Percentiles rank a stretch among this genome's conserved stretches.
Conservation (phyloP, 2,329 filamentous ascomycete genomes). For the Ophiostoma australiae region DNA sequence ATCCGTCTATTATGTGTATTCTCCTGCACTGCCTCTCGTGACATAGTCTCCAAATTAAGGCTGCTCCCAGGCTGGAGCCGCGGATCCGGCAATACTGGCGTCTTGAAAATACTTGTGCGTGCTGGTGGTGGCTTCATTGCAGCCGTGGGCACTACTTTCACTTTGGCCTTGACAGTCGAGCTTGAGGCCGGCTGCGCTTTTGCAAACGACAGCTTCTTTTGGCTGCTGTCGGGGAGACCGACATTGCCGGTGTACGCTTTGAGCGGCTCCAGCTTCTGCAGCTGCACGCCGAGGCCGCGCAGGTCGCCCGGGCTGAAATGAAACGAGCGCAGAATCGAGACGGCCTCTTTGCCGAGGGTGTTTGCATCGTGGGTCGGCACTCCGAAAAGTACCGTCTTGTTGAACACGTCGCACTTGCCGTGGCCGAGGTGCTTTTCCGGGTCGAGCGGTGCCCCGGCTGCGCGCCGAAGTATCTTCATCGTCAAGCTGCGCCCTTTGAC, state of each 20-base stretch:
- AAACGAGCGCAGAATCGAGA: slow-evolving; percentile 77
- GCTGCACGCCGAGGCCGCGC: slow-evolving; percentile 85
- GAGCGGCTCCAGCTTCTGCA: slow-evolving; percentile 83
- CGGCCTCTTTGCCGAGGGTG: slow-evolving; percentile 70
- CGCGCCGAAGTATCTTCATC: slow-evolving; percentile 89
- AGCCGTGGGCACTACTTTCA: background rate
- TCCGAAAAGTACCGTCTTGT: slow-evolving; percentile 78
- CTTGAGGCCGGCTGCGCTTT: background rate
- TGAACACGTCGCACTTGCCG: slow-evolving; percentile 90
- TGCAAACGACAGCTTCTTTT: slow-evolving; percentile 72
- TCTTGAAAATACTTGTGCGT: slow-evolving; percentile 18
- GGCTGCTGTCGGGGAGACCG: slow-evolving; percentile 64
- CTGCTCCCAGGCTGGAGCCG: background rate
- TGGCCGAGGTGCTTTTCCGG: slow-evolving; percentile 91
- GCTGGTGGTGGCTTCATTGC: slow-evolving; percentile 1
- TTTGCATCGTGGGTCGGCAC: slow-evolving; percentile 74
- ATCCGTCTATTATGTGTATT: background rate
- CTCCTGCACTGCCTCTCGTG: background rate
- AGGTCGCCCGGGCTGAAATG: slow-evolving; percentile 85
- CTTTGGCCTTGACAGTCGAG: background rate
- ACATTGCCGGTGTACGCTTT: slow-evolving; percentile 41
- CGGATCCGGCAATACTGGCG: background rate
- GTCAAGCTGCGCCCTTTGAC: slow-evolving; percentile 86
- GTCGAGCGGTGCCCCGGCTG: slow-evolving; percentile 81
- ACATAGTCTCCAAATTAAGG: background rate